Conservation (phyloP, 2,329 filamentous ascomycete species). For the Achaetomium macrosporum region DNA sequence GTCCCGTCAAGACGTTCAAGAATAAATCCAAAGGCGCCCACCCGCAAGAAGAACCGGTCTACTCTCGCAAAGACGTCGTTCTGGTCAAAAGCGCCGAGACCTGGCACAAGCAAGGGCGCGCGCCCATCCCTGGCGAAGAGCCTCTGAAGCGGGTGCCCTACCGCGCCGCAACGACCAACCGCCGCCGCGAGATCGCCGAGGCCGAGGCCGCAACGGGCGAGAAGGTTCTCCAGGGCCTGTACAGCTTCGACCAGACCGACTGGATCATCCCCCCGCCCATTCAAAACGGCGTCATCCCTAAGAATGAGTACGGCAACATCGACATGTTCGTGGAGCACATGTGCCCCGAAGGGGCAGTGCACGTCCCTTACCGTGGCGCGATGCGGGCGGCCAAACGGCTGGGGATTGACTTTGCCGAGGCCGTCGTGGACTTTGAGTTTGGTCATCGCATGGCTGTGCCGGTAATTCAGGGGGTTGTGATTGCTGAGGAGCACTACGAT, state of each 20-base stretch:
- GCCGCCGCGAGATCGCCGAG: conserved; percentile 85
- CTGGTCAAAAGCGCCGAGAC: conserved; percentile 87
- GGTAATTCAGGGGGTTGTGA: conserved; percentile 82
- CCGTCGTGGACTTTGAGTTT: conserved; percentile 94
- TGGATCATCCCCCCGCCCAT: conserved; percentile 94
- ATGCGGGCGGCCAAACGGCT: conserved; percentile 78
- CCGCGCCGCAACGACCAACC: conserved; percentile 80
- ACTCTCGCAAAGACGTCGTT: conserved; percentile 69
- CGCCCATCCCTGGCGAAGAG: conserved; percentile 61
- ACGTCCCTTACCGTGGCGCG: conserved; percentile 73
- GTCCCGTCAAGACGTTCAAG: conserved; percentile 68
- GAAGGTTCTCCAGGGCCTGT: conserved; percentile 82
- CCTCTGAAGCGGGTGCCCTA: conserved; percentile 85
- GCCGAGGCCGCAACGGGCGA: conserved; percentile 71
- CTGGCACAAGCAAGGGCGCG: conserved; percentile 94
- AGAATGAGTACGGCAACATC: conserved; percentile 94
- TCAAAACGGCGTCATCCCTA: conserved; percentile 76
- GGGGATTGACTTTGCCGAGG: conserved; percentile 84
- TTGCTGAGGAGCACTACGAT: conserved; percentile 73
- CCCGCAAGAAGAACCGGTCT: conserved; percentile 73
- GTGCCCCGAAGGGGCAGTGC: conserved; percentile 74
- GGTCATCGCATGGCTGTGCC: conserved; percentile 91
- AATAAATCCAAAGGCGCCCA: conserved; percentile 69
- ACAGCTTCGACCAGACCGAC: conserved; percentile 77
- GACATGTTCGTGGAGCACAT: conserved; percentile 92